Evolutionary conservation across 805 yeast genomes (phyloP).

Genomic region (Martiniozyma abietophila): DNA sequence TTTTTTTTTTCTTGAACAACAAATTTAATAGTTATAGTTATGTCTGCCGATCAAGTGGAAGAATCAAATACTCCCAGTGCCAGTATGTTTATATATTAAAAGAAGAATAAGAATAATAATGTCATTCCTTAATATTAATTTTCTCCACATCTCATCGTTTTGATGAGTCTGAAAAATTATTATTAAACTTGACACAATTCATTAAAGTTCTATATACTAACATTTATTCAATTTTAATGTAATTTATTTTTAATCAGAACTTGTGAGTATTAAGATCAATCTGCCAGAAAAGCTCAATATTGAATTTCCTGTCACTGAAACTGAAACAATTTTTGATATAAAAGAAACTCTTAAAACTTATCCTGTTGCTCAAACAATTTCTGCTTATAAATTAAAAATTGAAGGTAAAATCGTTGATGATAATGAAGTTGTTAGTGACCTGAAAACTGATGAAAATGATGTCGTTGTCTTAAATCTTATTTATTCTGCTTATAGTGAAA

Average conservation of each 20-base stretch:
- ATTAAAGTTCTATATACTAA: no score
- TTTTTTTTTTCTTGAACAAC: no score
- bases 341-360: constrained; percentile 48
- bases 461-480: constrained; percentile 35
- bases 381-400: constrained; percentile 44
- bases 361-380: constrained; percentile 48
- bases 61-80: no score
- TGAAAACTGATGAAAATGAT: constrained; percentile 23
- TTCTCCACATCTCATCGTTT: no score
- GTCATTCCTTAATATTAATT: no score
- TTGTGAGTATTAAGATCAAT: constrained; percentile 9
- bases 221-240: no score
- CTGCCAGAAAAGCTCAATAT: constrained; percentile 6
- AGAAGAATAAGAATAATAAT: no score
- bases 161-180: no score
- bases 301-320: constrained; percentile 1
- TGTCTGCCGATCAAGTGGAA: constrained; percentile 4
- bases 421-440: constrained; percentile 18
- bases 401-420: constrained; percentile 28
- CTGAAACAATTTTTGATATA: constrained; percentile 40
- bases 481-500: constrained; percentile 51
- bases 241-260: no score
- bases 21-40: no score
- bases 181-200: no score
- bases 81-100: no score